Base-by-base conservation (phyloP, 768 basidiomycete genomes). In the Rhizopogon salebrosus region DNA sequence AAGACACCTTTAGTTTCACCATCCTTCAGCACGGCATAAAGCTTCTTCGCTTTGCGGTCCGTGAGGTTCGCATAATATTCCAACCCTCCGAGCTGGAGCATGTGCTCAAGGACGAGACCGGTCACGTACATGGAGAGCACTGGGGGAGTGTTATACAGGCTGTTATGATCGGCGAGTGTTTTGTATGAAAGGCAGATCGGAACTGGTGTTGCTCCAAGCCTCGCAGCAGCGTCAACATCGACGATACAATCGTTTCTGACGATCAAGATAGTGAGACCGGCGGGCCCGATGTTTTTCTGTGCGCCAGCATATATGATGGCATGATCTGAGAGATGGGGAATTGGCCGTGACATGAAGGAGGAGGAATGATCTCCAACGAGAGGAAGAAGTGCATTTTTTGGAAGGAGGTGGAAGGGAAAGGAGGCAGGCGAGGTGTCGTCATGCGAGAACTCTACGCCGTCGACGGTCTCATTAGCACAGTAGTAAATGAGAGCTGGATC, bases 401-500 rank as follows among this genome's bases (percentile, higher is more conserved):
- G 77, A 40, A 95, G 75, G 51, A 80, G 75, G 55, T 87, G 79
- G 75, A 89, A 94, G 4, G 95, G 95, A 78, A 98, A 97, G 20
- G 85, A 77, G 23, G 78, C 74, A 5, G 82, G 72, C 23, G 75
- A 77, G 18, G 65, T 62, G n/a, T 71, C 68, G 53, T 83, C 80
- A 48, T 75, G 65, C 2, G 85, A 74, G 72, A 90, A 98, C 73
- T 98, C 87, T 42, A 94, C 87, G 39, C 97, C 97, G 60, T 95
- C 87, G 53, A 98, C 89, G 13, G 97, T 99, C 75, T 99, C 97
- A 76, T 99, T 99, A 69, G 97, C 97, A 79, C 97, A 99, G 74
- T 97, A 98, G 74, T 95, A 98, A 54, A 98, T 85, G 60, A 95
- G 79, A 24, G 89, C 95, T 13, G 95, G 86, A 64, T 85, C 79